Evolutionary conservation across 1,284 basidiomycete species (phyloP).

Genomic region (Apiotrichum porosum): DNA sequence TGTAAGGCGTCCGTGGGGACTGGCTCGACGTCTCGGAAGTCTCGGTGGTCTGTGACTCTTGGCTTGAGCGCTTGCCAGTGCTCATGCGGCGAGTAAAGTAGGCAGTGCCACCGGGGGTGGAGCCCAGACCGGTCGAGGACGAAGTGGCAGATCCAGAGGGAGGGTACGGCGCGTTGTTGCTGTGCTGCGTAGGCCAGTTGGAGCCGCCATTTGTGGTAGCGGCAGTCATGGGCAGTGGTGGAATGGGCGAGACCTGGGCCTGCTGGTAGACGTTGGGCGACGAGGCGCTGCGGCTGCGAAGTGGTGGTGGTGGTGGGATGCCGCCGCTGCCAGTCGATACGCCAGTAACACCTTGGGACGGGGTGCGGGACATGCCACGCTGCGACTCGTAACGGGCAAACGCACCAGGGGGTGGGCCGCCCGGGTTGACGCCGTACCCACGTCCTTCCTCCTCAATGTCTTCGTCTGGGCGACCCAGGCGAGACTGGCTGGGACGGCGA

Average conservation of each 20-base stretch:
- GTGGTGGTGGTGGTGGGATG: conserved; percentile 33
- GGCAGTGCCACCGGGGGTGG: conserved; percentile 30
- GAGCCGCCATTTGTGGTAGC: conserved; percentile 3
- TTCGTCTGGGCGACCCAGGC: background rate
- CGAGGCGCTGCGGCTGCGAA: conserved; percentile 49
- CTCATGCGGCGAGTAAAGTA: conserved; percentile 36
- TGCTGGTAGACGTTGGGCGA: conserved; percentile 51
- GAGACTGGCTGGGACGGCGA: conserved; percentile 6
- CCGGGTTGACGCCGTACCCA: conserved; percentile 1
- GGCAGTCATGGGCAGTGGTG: conserved; percentile 18
- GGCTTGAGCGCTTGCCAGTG: conserved; percentile 35
- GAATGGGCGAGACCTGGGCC: conserved; percentile 21
- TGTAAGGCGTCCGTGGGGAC: conserved; percentile 52
- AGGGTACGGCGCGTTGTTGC: conserved; percentile 4
- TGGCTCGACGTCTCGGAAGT: conserved; percentile 46
- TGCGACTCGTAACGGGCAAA: conserved; percentile 23
- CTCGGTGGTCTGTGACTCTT: conserved; percentile 43
- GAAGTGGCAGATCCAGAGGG: conserved; percentile 20
- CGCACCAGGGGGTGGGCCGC: conserved; percentile 6
- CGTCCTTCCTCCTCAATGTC: conserved; percentile 1
- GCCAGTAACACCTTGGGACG: conserved; percentile 22
- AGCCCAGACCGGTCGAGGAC: conserved; percentile 27
- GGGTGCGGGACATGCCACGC: conserved; percentile 34
- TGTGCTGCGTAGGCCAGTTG: conserved; percentile 10
- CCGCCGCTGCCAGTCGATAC: background rate